Evolutionary conservation across 805 yeast genomes (phyloP).

Genomic region (Jamesozyma lodderae): DNA sequence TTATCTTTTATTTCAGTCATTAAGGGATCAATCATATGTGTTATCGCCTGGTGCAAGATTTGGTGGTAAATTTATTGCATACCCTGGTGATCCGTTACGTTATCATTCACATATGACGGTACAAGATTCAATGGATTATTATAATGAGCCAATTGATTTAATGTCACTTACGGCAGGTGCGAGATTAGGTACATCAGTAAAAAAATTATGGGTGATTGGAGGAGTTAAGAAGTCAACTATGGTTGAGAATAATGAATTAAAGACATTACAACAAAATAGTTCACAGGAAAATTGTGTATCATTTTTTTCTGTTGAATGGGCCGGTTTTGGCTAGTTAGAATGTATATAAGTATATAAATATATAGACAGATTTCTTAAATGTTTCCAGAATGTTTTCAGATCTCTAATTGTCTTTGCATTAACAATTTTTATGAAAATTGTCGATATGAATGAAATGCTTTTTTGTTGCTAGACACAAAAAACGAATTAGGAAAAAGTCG

Average conservation of each 20-base stretch:
- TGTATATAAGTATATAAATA: not conserved
- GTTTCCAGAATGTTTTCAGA: too few relatives aligned
- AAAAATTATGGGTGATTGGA: conserved; percentile 66
- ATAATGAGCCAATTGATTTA: conserved; percentile 43
- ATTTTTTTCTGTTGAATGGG: conserved; percentile 84
- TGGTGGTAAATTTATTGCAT: conserved; percentile 82
- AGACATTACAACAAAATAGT: not conserved
- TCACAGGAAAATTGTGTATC: conserved; percentile 29
- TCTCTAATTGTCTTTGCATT: too few relatives aligned
- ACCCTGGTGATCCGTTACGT: conserved; percentile 90
- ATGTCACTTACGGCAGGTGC: conserved; percentile 72
- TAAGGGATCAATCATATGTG: conserved; percentile 36
- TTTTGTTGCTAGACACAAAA: too few relatives aligned
- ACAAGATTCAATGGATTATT: conserved; percentile 35
- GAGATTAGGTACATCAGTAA: conserved; percentile 84
- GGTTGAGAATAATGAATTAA: not conserved
- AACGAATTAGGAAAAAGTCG: too few relatives aligned
- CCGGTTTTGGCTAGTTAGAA: conserved; percentile 74
- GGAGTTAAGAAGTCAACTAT: conserved; percentile 25
- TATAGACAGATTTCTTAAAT: too few relatives aligned
- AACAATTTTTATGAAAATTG: too few relatives aligned
- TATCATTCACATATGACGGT: conserved; percentile 84
- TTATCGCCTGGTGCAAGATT: conserved; percentile 81
- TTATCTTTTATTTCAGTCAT: conserved; percentile 32
- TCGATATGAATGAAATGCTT: too few relatives aligned